Evolutionary conservation across 2,329 filamentous ascomycete genomes (phyloP), one percentile per base, ranked within the genome.

Genomic region (Alternaria consortialis): DNA sequence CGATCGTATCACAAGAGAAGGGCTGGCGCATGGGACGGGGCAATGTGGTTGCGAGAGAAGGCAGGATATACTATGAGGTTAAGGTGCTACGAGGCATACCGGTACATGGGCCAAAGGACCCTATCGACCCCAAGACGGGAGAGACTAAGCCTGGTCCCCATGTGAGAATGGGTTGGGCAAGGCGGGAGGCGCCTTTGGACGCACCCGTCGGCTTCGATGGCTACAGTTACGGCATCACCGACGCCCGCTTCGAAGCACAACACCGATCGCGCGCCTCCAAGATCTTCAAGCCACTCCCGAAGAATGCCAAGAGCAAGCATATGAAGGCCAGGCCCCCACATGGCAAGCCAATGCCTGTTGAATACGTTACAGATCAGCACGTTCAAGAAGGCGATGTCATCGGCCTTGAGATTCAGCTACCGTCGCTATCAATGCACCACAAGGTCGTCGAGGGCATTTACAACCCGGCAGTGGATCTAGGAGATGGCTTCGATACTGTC

Each of bases 191-290:
- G 11, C 91, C 91, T 0, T 81, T 95, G 2, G 93, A 96, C 78
- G 91, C 90, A 1, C 92, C 92, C 0, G 92, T 95, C 0, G 92
- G 93, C 1, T 95, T 93, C 68, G 92, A 96, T 74, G 91, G 91
- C 42, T 97, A 98, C 80, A 97, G 94, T 74, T 98, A 98, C 76
- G 94, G 92, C 46, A 87, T 98, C 58, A 91, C 94, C 43, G 95
- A 99, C 73, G 90, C 94, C 25, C 87, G 90, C 32, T 95, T 95
- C 20, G 93, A 98, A 77, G 94, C 94, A 63, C 91, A 97, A 54
- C 93, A 95, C 81, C 93, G 95, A 83, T 97, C 94, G 65, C 89
- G 94, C 50, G 93, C 94, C n/a, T 93, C 93, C 74, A 91, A 94
- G 67, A 94, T 97, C 79, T 94, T 79, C 72, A 79, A 79, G 36